A percentile compares a stretch with the other conserved stretches of the same genome.
Evolutionary conservation across 257 asterid species (phyloP).

Genomic region (Gentiana straminea): DNA sequence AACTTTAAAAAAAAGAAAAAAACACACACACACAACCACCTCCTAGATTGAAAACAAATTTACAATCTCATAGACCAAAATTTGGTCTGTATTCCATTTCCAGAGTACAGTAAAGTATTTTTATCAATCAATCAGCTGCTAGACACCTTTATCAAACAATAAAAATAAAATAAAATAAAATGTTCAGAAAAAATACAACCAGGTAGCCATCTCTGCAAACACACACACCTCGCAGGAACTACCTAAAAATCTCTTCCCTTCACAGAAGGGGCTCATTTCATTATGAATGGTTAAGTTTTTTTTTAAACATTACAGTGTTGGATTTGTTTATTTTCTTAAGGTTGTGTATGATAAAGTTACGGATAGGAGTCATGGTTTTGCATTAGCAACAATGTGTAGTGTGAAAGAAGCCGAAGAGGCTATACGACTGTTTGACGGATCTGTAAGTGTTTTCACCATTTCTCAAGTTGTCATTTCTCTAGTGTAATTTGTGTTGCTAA

Average conservation of each 20-base stretch:
- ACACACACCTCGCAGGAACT: constrained; percentile 3
- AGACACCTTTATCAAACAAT: constrained; percentile 12
- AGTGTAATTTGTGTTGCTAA: too few species aligned
- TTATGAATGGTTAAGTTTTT: too few species aligned
- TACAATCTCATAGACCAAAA: background rate
- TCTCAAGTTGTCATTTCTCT: too few species aligned
- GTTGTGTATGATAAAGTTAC: too few species aligned
- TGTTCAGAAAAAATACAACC: constrained; percentile 1
- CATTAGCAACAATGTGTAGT: too few species aligned
- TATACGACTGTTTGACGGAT: too few species aligned
- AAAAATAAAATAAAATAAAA: constrained; percentile 18
- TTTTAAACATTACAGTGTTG: too few species aligned
- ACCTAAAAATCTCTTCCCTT: constrained; percentile 57
- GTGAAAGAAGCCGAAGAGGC: too few species aligned
- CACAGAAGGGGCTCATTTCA: too few species aligned
- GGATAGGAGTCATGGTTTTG: too few species aligned
- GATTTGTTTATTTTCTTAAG: too few species aligned
- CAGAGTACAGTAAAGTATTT: background rate
- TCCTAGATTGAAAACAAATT: background rate
- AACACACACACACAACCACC: background rate
- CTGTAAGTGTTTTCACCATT: too few species aligned
- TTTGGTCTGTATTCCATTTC: background rate
- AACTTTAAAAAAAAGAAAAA: background rate
- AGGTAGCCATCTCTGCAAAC: background rate
- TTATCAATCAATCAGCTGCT: constrained; percentile 19